Evolutionary conservation across 345 rosid genomes (phyloP), one percentile per base, ranked within the genome.

Genomic region (Euclidium syriacum): DNA sequence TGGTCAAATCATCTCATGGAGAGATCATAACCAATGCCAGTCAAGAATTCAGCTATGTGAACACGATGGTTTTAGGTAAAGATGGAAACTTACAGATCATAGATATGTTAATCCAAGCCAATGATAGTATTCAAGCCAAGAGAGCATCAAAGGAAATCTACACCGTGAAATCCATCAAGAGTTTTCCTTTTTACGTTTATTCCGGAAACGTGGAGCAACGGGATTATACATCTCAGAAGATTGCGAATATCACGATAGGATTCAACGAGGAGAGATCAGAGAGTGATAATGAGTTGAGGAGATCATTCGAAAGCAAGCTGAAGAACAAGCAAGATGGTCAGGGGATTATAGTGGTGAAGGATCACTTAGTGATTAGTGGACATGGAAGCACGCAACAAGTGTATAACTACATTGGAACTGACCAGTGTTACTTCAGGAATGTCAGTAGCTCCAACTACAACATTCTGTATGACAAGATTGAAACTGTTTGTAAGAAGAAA

Each of bases 1-100:
- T 84, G 86, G 85, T 91, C 8, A 68, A 79, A 41, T 84, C 95
- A 12, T 85, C 92, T 27, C 71, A 73, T 24, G 95, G 96, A 4
- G 76, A 73, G 2, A 75, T 91, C 68, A 72, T 79, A 8, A 82
- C 95, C 10, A 61, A 27, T 32, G 75, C 71, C 2, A 56, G 33
- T 55, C 96, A 91, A 60, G 65, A 72, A 4, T 78, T 88, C 7
- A 46, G 79, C 44, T 91, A 76, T 58, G 69, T 43, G 9, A 91
- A 86, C 75, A 54, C 10, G 2, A 91, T 91, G 87, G 71, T 73
- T 65, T 25, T 88, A 53, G 78, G 73, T 22, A 74, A 82, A 27
- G 68, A 74, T 12, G 88, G 78, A 43, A 71, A 68, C 60, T 7
- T 79, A 65, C 95, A 82, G 82, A 79, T 76, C 3, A 75, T 88